These are phyloP conservation scores for Hyaloscypha variabilis DNA, from an alignment of 495 filamentous ascomycete species.

Conservation along the genomic window DNA sequence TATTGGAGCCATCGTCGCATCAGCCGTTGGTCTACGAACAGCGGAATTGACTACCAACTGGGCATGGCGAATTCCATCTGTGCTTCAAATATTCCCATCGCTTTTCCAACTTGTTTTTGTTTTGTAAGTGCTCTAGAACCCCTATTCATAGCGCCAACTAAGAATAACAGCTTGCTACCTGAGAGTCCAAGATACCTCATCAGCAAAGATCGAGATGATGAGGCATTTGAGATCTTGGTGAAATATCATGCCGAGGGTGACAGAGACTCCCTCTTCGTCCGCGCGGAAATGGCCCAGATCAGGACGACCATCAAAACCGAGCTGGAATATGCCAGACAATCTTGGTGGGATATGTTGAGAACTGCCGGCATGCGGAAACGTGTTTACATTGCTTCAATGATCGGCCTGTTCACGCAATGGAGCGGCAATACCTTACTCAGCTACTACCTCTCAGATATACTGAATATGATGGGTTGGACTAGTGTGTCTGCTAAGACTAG, in stretches of 20 bases:
- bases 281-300: conserved; percentile 57
- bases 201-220: conserved; percentile 56
- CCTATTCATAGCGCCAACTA: background rate
- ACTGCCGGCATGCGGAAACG: conserved; percentile 54
- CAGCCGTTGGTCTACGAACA: conserved; percentile 25
- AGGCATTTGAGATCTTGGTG: conserved; percentile 55
- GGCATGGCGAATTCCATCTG: conserved; percentile 28
- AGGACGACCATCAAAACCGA: conserved; percentile 53
- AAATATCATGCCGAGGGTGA: conserved; percentile 62
- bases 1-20: conserved; percentile 36
- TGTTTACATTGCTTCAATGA: conserved; percentile 48
- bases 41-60: conserved; percentile 16
- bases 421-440: conserved; percentile 55
- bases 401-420: conserved; percentile 56
- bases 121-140: conserved; percentile 28
- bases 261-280: conserved; percentile 52
- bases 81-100: conserved; percentile 27
- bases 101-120: conserved; percentile 25
- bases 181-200: conserved; percentile 62
- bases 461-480: conserved; percentile 21
- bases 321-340: conserved; percentile 42
- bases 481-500: conserved; percentile 7
- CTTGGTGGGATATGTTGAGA: conserved; percentile 48
- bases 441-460: conserved; percentile 25
- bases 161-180: conserved; percentile 38